Evolutionary conservation across 257 asterid genomes (phyloP).

Genomic region (Forsythia viridissima): DNA sequence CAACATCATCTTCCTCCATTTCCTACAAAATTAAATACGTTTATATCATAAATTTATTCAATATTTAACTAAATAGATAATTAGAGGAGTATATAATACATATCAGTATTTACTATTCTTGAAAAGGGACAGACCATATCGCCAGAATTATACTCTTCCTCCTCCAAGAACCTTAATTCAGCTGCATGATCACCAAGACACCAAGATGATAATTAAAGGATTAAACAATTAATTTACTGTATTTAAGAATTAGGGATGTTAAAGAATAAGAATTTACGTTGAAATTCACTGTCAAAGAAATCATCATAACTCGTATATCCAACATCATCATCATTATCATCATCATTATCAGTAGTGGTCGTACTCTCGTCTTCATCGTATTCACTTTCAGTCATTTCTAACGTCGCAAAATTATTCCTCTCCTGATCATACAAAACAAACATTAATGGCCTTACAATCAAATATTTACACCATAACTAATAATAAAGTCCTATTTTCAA

Average conservation of each 20-base stretch:
- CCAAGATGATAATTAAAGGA: neutral
- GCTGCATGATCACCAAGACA: neutral
- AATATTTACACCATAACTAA: neutral
- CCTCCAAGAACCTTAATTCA: neutral
- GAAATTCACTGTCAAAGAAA: conserved; percentile 26
- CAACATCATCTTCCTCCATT: conserved; percentile 60
- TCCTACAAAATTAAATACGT: conserved; percentile 24
- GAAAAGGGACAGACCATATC: neutral
- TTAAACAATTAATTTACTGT: neutral
- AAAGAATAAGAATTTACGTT: conserved; percentile 22
- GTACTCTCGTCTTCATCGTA: conserved; percentile 27
- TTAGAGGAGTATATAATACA: too few species aligned
- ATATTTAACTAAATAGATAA: too few species aligned
- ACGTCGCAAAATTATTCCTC: conserved; percentile 29
- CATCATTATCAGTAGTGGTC: conserved; percentile 24
- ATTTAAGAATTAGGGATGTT: neutral
- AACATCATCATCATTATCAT: conserved; percentile 19
- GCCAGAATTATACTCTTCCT: neutral
- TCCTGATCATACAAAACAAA: conserved; percentile 27
- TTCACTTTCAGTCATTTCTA: conserved; percentile 38
- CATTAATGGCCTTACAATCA: neutral
- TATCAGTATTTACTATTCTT: neutral
- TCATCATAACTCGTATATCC: conserved; percentile 18
- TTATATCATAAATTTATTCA: neutral
- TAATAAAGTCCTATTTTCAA: neutral